Base-by-base conservation (phyloP, 306 rosid genomes). In the Castanea crenata region DNA sequence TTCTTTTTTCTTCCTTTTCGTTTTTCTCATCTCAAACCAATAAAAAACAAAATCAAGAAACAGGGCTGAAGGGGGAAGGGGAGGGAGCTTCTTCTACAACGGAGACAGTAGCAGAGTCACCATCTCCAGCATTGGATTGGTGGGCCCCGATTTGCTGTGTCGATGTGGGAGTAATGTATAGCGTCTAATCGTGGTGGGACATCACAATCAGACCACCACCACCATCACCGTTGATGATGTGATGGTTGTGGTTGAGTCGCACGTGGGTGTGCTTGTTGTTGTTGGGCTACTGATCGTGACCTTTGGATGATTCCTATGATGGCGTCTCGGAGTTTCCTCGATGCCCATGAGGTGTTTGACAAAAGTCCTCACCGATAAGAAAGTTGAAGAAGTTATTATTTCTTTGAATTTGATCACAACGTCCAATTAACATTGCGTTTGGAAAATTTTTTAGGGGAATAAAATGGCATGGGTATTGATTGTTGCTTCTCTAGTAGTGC, bases 401-500 rank as follows among this genome's bases (percentile, higher is more conserved):
- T 41, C 46, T 41, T 41, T 41, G 46, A 41, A 8, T 41, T 41
- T 41, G 11, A 41, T 41, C 46, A 38, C 3, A 41, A 41, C 11
- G 12, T 41, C 46, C 46, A 41, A 8, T 41, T 41, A 8, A 41
- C 46, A 8, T 41, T 41, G 46, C 12, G 1, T 12, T 41, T 41
- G 12, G 46, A 8, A 41, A 41, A 8, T 0, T 8, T 29, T 41
- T 8, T 12, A 41, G 46, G 12, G 46, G 46, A 41, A 41, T 41
- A 41, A 55, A 54, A 88, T 88, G 87, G 79, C 81, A 8, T 88
- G 87, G 91, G 54, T 85, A 8, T 75, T 85, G 79, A 76, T 89
- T 9, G 19, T 84, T 77, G 55, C 78, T 77, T 89, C 84, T 68
- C 57, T 89, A 31, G 6, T 87, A 69, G 84, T 84, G 6, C 15